A percentile compares a stretch with the other conserved stretches of the same genome.
phyloP scores from a whole-genome alignment of 768 basidiomycete species.

The Cystofilobasidium bisporidii region DNA sequence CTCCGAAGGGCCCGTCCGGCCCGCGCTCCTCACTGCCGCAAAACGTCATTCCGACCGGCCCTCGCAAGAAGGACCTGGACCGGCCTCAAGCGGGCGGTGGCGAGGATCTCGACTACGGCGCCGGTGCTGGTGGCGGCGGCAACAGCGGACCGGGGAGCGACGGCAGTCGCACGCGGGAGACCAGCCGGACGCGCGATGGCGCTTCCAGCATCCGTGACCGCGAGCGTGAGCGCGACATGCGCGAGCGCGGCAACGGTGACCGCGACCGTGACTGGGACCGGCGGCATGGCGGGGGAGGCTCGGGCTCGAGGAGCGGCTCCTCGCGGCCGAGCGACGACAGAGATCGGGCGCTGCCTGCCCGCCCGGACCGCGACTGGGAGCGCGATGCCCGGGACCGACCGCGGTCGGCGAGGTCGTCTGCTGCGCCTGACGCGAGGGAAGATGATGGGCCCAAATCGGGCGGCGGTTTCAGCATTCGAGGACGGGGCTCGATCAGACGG shows the following conservation, averaged over 20 bases:
- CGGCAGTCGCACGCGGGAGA: neutral
- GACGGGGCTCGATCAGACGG: neutral
- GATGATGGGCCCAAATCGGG: neutral
- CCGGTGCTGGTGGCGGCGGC: neutral
- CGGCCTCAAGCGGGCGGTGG: slow-evolving; percentile 11
- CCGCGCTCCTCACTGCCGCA: slow-evolving; percentile 6
- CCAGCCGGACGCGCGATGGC: neutral
- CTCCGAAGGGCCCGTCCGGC: neutral
- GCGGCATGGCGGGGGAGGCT: neutral
- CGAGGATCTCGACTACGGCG: slow-evolving; percentile 26
- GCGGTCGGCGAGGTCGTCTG: neutral
- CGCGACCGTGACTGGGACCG: slow-evolving; percentile 3
- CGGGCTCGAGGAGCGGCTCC: neutral
- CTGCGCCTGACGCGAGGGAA: neutral
- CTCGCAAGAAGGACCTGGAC: slow-evolving; percentile 24
- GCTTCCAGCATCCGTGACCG: neutral
- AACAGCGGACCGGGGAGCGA: too few species aligned
- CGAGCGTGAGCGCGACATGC: neutral
- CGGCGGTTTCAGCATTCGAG: neutral
- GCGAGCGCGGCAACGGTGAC: neutral
- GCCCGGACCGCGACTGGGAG: slow-evolving; percentile 2
- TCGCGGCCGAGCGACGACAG: neutral
- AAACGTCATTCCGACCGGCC: slow-evolving; percentile 8
- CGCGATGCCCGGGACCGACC: neutral
- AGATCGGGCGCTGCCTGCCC: neutral